phyloP scores from a whole-genome alignment of 83 land plant genomes.

The Thuja plicata region DNA sequence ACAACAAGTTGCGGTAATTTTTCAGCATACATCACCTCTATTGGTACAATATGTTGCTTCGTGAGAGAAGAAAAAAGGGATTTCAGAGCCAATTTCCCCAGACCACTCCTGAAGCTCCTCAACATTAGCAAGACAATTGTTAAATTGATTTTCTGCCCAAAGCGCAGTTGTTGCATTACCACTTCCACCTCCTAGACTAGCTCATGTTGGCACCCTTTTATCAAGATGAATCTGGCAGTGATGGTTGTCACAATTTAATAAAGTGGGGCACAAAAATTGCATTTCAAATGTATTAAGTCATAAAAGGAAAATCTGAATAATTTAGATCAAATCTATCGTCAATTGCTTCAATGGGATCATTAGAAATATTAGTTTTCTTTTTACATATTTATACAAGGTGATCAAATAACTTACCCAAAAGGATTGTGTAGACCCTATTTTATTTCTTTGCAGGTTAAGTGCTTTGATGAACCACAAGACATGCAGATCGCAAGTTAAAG shows the following conservation, averaged over 20 bases:
- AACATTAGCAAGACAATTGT: conserved; percentile 72
- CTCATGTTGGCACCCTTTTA: conserved; percentile 96
- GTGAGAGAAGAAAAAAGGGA: conserved; percentile 96
- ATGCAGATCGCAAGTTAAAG: background rate
- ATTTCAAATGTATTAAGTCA: background rate
- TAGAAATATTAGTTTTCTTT: background rate
- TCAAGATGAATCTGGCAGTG: conserved; percentile 84
- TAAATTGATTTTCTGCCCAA: conserved; percentile 98
- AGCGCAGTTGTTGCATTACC: conserved; percentile 99
- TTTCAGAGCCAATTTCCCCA: conserved; percentile 94
- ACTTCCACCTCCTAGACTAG: conserved; percentile 99
- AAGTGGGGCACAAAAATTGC: background rate
- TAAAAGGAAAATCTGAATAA: background rate
- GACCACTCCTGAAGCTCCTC: conserved; percentile 98
- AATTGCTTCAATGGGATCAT: background rate
- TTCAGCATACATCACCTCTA: conserved; percentile 86
- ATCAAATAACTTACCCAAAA: conserved; percentile 65
- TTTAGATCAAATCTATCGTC: background rate
- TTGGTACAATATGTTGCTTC: conserved; percentile 98
- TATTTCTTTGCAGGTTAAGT: conserved; percentile 88
- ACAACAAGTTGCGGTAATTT: background rate
- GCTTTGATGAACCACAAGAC: conserved; percentile 89
- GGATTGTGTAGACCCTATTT: conserved; percentile 77
- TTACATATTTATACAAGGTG: background rate
- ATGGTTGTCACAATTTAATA: background rate